Evolutionary conservation across 257 asterid species (phyloP).

Genomic region (Linaria vulgaris): DNA sequence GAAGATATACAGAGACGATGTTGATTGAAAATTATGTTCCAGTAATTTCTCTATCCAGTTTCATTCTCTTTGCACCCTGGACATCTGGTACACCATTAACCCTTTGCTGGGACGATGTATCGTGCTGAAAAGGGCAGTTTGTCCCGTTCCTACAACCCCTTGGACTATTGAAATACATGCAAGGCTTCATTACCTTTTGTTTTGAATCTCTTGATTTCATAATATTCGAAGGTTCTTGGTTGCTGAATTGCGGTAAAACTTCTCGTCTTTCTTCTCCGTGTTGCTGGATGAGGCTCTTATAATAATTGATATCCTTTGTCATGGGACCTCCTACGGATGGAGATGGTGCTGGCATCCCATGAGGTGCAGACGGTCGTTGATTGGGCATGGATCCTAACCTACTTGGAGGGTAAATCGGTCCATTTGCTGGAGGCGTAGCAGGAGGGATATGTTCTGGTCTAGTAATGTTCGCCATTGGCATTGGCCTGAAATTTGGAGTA

Average conservation of each 20-base stretch:
- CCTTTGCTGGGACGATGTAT: conserved; percentile 30
- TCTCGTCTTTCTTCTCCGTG: conserved; percentile 87
- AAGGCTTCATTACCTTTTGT: conserved; percentile 47
- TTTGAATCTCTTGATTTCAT: conserved; percentile 37
- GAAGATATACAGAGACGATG: conserved; percentile 27
- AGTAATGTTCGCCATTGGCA: conserved; percentile 22
- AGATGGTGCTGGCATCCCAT: conserved; percentile 33
- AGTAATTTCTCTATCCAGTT: conserved; percentile 55
- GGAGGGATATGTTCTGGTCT: conserved; percentile 40
- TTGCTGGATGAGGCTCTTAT: conserved; percentile 83
- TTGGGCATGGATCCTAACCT: conserved; percentile 34
- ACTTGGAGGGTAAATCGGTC: conserved; percentile 46
- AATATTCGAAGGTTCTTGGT: conserved; percentile 29
- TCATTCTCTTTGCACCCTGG: conserved; percentile 55
- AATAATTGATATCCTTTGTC: conserved; percentile 68
- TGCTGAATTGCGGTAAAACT: conserved; percentile 33
- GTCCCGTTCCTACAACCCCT: conserved; percentile 64
- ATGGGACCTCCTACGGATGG: conserved; percentile 34
- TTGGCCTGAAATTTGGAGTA: conserved; percentile 35
- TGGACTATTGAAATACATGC: conserved; percentile 49
- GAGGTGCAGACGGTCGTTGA: conserved; percentile 38
- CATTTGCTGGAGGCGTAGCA: conserved; percentile 31
- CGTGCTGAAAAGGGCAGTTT: conserved; percentile 48
- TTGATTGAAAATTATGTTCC: conserved; percentile 32
- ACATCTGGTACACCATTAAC: conserved; percentile 39